Evolutionary conservation across 352 stramenopile species (phyloP).

Genomic region (Phytophthora niederhauseri): DNA sequence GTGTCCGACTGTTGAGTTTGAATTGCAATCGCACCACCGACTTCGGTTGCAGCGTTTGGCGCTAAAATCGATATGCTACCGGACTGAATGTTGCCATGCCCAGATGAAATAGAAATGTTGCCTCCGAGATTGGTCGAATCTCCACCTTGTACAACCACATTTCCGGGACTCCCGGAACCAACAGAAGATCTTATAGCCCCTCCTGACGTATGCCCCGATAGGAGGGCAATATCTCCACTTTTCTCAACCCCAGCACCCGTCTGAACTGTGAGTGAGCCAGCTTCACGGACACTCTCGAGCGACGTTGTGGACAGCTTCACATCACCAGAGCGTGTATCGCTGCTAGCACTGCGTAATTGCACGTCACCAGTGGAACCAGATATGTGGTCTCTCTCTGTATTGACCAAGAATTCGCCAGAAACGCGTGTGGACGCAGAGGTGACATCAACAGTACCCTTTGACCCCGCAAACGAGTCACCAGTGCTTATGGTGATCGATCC

Average conservation of each 20-base stretch:
- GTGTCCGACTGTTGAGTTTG: slow-evolving; percentile 24
- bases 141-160: slow-evolving; percentile 27
- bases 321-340: slow-evolving; percentile 24
- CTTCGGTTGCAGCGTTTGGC: slow-evolving; percentile 15
- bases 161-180: slow-evolving; percentile 20
- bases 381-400: slow-evolving; percentile 20
- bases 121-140: slow-evolving; percentile 24
- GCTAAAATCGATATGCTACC: slow-evolving; percentile 28
- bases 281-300: slow-evolving; percentile 10
- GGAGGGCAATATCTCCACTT: slow-evolving; percentile 30
- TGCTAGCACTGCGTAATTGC: slow-evolving; percentile 24
- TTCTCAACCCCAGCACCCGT: slow-evolving; percentile 26
- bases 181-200: slow-evolving; percentile 17
- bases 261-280: slow-evolving; percentile 29
- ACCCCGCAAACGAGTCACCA: slow-evolving; percentile 21
- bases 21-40: slow-evolving; percentile 28
- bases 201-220: slow-evolving; percentile 12
- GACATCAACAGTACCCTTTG: slow-evolving; percentile 30
- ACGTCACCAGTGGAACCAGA: slow-evolving; percentile 25
- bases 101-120: slow-evolving; percentile 29
- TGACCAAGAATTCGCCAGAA: slow-evolving; percentile 33
- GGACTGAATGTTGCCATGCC: slow-evolving; percentile 21
- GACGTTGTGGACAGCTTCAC: slow-evolving; percentile 35
- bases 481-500: slow-evolving; percentile 40
- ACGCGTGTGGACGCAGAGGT: slow-evolving; percentile 31